These are phyloP conservation scores for Saksenaea vasiformis DNA, from an alignment of 371 early-diverging fungal genomes.

Conservation along the genomic window DNA sequence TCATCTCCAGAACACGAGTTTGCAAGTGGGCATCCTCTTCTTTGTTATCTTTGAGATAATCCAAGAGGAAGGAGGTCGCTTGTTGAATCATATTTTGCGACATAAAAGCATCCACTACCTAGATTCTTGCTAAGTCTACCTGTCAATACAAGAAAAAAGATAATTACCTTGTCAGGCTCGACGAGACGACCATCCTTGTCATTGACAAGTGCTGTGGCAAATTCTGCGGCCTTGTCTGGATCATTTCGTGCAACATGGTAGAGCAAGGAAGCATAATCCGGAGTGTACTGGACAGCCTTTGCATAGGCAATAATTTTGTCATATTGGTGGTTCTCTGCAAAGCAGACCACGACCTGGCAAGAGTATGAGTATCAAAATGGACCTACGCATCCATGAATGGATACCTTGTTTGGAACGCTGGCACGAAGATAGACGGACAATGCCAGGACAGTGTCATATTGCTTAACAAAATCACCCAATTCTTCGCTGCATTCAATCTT, in stretches of 20 bases:
- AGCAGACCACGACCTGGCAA: slow-evolving; percentile 80
- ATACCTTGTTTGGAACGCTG: slow-evolving; percentile 87
- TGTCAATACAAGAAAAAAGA: neutral
- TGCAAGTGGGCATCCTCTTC: slow-evolving; percentile 92
- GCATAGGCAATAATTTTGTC: slow-evolving; percentile 95
- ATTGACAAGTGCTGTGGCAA: slow-evolving; percentile 85
- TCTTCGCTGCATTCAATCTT: slow-evolving; percentile 97
- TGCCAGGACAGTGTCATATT: slow-evolving; percentile 87
- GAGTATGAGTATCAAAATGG: neutral
- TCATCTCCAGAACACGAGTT: slow-evolving; percentile 97
- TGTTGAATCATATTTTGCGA: slow-evolving; percentile 95
- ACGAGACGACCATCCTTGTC: slow-evolving; percentile 86
- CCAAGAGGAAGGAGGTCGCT: slow-evolving; percentile 94
- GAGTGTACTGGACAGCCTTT: slow-evolving; percentile 90
- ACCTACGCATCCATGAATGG: neutral
- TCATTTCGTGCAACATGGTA: slow-evolving; percentile 88
- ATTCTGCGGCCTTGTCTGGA: slow-evolving; percentile 93
- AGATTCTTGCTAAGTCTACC: slow-evolving; percentile 4
- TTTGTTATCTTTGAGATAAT: slow-evolving; percentile 89
- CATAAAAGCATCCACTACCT: slow-evolving; percentile 90
- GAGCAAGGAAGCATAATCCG: slow-evolving; percentile 89
- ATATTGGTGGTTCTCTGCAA: slow-evolving; percentile 96
- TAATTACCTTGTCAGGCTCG: slow-evolving; percentile 69
- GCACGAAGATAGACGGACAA: slow-evolving; percentile 95
- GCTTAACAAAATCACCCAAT: slow-evolving; percentile 96